Base-by-base conservation (phyloP, 805 yeast genomes). In the Ogataea sp. region DNA sequence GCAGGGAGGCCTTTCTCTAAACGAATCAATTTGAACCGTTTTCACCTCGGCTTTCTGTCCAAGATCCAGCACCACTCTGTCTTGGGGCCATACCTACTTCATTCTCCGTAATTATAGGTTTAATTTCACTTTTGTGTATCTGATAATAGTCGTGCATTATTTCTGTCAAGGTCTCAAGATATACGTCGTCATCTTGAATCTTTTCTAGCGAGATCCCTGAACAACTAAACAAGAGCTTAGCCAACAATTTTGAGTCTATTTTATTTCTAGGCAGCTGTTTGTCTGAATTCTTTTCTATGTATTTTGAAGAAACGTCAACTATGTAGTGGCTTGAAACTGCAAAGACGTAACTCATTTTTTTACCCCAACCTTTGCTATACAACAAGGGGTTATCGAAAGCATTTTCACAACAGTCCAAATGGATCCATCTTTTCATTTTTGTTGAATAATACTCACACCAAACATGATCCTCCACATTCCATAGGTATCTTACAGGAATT, bases 391-490 rank as follows among this genome's bases (percentile, higher is more conserved):
- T 75, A 57, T 90, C 95, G 60, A 70, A 87, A 0, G 89, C 79
- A 36, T 77, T 80, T 50, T 89, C 97, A 56, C 97, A 90, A 8
- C 86, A 75, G 52, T 89, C 97, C 15, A 84, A 64, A 58, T 90
- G 97, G 16, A 89, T 68, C 97, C 97, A 90, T 39, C 87, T 60
- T 33, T 70, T 58, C 46, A 74, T 64, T 17, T 61, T 51, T 0
- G 50, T 56, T 1, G 95, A 83, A 55, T 76, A 89, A 50, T 83
- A 81, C 53, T 90, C 97, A 51, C 94, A 83, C 97, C 97, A 90
- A 1, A 86, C 97, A 56, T 90, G 97, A 56, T 90, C 97, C 55
- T 90, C 97, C 7, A 73, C 65, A 56, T 87, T 88, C 94, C 94
- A 85, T 2, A 89, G 64, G 52, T 82, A 88, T 38, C 97, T 62